These are phyloP conservation scores for Takashimella tepidaria DNA, from an alignment of 1,284 basidiomycete species.

Conservation along the genomic window DNA sequence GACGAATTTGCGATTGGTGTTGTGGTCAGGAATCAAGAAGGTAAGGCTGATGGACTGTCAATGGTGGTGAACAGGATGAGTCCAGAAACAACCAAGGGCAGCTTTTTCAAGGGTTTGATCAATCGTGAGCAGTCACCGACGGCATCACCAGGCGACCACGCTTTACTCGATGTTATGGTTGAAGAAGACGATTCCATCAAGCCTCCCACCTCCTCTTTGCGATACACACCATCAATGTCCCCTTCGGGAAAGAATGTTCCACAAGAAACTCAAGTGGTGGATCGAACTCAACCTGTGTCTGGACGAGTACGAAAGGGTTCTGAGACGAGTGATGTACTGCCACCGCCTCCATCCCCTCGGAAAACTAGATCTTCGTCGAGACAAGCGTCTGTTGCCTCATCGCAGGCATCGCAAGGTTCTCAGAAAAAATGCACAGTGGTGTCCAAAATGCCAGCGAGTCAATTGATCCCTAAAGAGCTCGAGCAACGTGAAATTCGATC, in stretches of 20 bases:
- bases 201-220: background rate
- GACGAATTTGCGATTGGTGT: background rate
- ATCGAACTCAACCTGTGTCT: background rate
- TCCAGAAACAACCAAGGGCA: background rate
- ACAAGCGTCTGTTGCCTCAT: background rate
- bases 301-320: background rate
- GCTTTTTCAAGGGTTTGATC: background rate
- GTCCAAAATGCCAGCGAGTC: background rate
- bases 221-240: background rate
- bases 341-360: background rate
- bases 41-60: background rate
- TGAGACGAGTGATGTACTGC: background rate
- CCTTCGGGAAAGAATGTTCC: background rate
- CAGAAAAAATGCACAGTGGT: background rate
- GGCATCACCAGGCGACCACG: constrained; percentile 8
- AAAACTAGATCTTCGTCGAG: background rate
- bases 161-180: constrained; percentile 12
- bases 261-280: background rate
- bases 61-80: background rate
- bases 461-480: background rate
- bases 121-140: background rate
- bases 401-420: background rate
- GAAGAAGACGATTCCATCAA: constrained; percentile 13
- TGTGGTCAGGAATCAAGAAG: background rate
- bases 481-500: background rate